phyloP scores from a whole-genome alignment of 2,329 filamentous ascomycete genomes.

The Verticillium nonalfalfae region DNA sequence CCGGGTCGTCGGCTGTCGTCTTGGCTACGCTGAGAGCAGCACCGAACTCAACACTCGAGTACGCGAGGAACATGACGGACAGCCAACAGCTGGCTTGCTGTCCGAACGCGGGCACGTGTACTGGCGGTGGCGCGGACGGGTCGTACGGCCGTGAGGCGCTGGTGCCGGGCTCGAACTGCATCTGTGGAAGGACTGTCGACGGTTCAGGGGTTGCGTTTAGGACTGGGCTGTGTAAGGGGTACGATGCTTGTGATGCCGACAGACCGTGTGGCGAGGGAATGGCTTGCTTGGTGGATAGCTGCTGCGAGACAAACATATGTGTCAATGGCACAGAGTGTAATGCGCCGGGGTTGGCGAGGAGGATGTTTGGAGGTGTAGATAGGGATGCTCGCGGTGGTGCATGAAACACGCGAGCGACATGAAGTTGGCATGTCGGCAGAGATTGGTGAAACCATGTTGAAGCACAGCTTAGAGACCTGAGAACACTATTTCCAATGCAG shows the following conservation, averaged over 20 bases:
- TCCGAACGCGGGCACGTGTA: slow-evolving; percentile 13
- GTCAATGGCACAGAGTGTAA: slow-evolving; percentile 11
- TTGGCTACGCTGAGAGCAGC: slow-evolving; percentile 9
- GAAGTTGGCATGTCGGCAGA: too few relatives aligned
- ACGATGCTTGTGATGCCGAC: slow-evolving; percentile 2
- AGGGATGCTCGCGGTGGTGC: background rate
- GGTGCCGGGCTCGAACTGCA: slow-evolving; percentile 21
- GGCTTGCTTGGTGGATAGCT: slow-evolving; percentile 7
- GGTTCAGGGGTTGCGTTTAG: slow-evolving; percentile 6
- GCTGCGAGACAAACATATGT: slow-evolving; percentile 9
- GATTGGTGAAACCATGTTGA: too few relatives aligned
- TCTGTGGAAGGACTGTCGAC: slow-evolving; percentile 23
- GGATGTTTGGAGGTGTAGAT: background rate
- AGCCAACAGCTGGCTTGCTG: slow-evolving; percentile 25
- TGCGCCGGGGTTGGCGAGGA: background rate
- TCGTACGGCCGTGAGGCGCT: slow-evolving; percentile 25
- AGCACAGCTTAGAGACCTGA: too few relatives aligned
- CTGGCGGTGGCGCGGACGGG: slow-evolving; percentile 7
- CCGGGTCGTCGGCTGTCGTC: slow-evolving; percentile 21
- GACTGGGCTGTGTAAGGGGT: slow-evolving; percentile 1
- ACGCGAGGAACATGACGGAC: slow-evolving; percentile 22
- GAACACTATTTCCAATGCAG: background rate
- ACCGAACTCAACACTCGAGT: background rate
- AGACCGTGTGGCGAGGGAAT: slow-evolving; percentile 1
- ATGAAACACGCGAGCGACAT: background rate